Evolutionary conservation across 2,329 filamentous ascomycete species (phyloP).

Genomic region (Trichoderma semiorbis): DNA sequence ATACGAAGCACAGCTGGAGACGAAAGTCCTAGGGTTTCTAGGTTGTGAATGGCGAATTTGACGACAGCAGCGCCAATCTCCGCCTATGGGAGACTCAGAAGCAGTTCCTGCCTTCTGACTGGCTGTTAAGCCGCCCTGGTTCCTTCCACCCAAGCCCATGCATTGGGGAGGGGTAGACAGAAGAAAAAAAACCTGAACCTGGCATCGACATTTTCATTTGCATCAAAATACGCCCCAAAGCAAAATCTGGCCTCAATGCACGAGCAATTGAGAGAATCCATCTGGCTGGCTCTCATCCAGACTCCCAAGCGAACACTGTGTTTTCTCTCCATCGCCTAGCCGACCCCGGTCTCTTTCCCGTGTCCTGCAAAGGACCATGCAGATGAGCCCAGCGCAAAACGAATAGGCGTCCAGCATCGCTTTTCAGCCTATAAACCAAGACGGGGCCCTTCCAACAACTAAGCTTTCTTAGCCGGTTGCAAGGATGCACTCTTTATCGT

Average conservation of each 20-base stretch:
- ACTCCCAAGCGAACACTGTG: not conserved
- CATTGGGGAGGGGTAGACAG: not conserved
- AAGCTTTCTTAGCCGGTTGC: not conserved
- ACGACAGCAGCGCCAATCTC: slow-evolving; percentile 10
- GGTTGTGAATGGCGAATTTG: not conserved
- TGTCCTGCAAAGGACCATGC: not conserved
- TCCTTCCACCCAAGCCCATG: slow-evolving; percentile 23
- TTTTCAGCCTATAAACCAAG: slow-evolving; percentile 7
- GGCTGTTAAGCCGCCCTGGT: slow-evolving; percentile 17
- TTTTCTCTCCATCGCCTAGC: not conserved
- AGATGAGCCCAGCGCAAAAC: not conserved
- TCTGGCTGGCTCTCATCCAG: not conserved
- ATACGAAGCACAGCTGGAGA: not conserved
- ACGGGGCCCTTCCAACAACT: not conserved
- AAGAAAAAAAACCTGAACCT: not conserved
- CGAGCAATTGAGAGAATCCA: not conserved
- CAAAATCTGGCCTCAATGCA: not conserved
- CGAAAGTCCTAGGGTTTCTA: not conserved
- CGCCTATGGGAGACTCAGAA: slow-evolving; percentile 21
- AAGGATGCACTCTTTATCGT: not conserved
- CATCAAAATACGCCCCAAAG: not conserved
- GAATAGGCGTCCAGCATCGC: not conserved
- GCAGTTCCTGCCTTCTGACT: slow-evolving; percentile 24
- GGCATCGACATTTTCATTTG: not conserved
- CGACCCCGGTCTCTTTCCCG: not conserved